Conservation (phyloP, 345 rosid species). For the Eucalyptus marginata region DNA sequence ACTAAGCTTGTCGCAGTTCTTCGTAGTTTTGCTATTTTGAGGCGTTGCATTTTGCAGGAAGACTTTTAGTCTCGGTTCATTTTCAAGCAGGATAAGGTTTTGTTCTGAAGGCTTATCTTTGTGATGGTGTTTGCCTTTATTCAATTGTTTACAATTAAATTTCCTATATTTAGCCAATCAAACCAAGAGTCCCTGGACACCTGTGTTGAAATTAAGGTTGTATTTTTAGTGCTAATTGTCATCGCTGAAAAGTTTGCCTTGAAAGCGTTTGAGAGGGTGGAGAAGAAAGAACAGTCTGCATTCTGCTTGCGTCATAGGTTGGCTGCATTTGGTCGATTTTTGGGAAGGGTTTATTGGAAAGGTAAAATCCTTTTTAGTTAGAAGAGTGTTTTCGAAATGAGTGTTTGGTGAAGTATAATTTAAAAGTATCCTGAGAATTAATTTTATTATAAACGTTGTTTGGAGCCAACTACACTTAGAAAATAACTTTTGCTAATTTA, state of each 20-base stretch:
- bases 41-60: background rate
- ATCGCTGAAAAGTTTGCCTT: background rate
- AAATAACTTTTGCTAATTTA: background rate
- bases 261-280: background rate
- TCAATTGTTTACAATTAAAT: background rate
- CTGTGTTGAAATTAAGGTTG: background rate
- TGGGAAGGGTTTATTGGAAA: background rate
- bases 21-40: background rate
- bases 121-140: background rate
- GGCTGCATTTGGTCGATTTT: background rate
- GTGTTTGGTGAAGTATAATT: background rate
- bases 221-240: background rate
- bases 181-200: background rate
- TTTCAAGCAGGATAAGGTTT: background rate
- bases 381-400: background rate
- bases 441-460: background rate
- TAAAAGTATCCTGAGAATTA: background rate
- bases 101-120: background rate
- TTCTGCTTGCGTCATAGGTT: background rate
- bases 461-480: background rate
- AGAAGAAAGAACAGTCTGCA: background rate
- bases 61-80: background rate
- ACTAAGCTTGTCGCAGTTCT: conserved; percentile 13
- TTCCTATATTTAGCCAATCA: background rate
- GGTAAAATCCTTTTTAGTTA: too few relatives aligned